phyloP scores from a whole-genome alignment of 2,329 filamentous ascomycete species.

The Leptoxyphium fumago region DNA sequence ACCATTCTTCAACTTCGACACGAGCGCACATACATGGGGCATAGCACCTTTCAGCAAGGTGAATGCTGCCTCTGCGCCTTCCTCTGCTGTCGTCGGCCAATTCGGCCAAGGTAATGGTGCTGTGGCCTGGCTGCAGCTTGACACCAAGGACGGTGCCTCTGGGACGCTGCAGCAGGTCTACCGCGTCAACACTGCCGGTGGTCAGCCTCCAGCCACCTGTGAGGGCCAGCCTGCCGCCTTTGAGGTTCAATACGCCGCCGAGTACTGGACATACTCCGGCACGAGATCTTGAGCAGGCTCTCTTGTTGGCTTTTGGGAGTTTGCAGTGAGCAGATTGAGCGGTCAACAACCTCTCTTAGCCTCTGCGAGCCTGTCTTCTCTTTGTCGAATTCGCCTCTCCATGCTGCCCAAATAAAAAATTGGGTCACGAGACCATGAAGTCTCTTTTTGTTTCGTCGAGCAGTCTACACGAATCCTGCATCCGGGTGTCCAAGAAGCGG shows the following conservation, averaged over 20 bases:
- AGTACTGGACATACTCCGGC: slow-evolving; percentile 50
- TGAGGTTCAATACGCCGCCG: slow-evolving; percentile 63
- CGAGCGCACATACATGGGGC: slow-evolving; percentile 33
- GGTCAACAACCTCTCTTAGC: background rate
- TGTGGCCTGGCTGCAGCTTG: slow-evolving; percentile 68
- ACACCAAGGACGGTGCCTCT: slow-evolving; percentile 26
- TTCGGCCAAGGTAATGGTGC: slow-evolving; percentile 46
- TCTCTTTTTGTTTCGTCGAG: too few species aligned
- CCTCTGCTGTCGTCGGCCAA: slow-evolving; percentile 42
- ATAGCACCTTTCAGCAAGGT: slow-evolving; percentile 52
- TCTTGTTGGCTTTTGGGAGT: background rate
- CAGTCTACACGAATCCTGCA: too few species aligned
- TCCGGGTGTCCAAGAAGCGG: too few species aligned
- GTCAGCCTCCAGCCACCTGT: slow-evolving; percentile 60
- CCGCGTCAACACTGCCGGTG: slow-evolving; percentile 70
- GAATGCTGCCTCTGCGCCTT: slow-evolving; percentile 47
- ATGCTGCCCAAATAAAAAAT: too few species aligned
- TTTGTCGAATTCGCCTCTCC: too few species aligned
- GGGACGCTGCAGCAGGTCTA: slow-evolving; percentile 64
- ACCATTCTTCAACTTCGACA: slow-evolving; percentile 69
- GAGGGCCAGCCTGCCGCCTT: slow-evolving; percentile 48
- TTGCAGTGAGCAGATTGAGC: background rate
- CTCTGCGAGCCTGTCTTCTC: background rate
- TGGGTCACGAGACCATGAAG: too few species aligned
- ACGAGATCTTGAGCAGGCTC: background rate